Percentiles rank a stretch among this genome's conserved stretches.
Evolutionary conservation across 2,329 filamentous ascomycete genomes (phyloP).

Genomic region (Calonectria pseudoreteaudii): DNA sequence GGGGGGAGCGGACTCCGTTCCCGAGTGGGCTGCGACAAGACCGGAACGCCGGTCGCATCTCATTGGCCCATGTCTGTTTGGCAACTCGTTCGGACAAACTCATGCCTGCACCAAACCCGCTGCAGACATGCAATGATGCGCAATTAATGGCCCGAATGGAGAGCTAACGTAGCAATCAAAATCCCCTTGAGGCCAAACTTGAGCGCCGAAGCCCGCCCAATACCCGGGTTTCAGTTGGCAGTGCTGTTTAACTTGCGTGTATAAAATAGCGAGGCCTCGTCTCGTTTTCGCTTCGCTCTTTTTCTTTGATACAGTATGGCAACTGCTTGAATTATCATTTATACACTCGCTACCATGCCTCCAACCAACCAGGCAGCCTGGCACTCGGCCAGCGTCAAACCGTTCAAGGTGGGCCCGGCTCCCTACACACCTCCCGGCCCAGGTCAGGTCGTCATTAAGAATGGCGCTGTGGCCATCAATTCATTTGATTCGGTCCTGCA

Average conservation of each 20-base stretch:
- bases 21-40: not conserved
- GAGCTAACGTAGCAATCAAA: not conserved
- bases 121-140: not conserved
- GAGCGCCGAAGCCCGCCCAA: not conserved
- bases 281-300: not conserved
- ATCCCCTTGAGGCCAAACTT: not conserved
- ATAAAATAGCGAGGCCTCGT: not conserved
- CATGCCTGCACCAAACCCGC: not conserved
- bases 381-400: not conserved
- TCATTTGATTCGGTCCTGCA: slow-evolving; percentile 42
- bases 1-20: not conserved
- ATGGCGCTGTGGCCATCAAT: slow-evolving; percentile 45
- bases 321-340: not conserved
- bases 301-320: not conserved
- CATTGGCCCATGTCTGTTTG: not conserved
- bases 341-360: not conserved
- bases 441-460: slow-evolving; percentile 41
- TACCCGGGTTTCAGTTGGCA: not conserved
- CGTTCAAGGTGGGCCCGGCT: not conserved
- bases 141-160: not conserved
- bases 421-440: slow-evolving; percentile 5
- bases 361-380: slow-evolving; percentile 15
- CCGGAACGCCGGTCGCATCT: not conserved
- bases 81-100: not conserved
- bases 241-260: not conserved